Base-by-base conservation (phyloP, 1,284 basidiomycete genomes). In the Sanghuangporus weigelae region DNA sequence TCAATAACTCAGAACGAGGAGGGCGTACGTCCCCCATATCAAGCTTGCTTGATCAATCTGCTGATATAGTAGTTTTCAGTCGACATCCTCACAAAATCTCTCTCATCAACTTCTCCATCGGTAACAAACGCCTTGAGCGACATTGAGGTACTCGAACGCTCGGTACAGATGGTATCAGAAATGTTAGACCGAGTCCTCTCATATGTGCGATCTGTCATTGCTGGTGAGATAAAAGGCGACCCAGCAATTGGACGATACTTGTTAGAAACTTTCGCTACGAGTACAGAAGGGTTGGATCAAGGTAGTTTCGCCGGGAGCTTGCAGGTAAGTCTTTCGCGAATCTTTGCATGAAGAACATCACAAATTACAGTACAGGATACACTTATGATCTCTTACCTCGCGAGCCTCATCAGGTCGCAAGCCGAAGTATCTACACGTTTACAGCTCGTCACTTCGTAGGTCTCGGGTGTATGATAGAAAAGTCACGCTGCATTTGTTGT, bases 331-430 rank as follows among this genome's bases (percentile, higher is more conserved):
- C 19, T 23, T 39, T 40, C 21, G 48, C 65, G 23, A 10, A 14
- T 57, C 26, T 54, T 54, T 11, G 58, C 46, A 8, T 59, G 19
- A 61, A 31, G 26, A 31, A 44, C 12, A 14, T 44, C 8, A 44
- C 42, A 2, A 7, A 44, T 57, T 21, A 23, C 7, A 19, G 58
- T 69, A 44, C 79, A 97, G 87, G 95, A 97, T 74, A 93, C 90
- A 19, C 81, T 97, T 68, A 96, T 96, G 89, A 87, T 98, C 62
- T 93, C 93, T 51, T 99, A 98, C 79, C 83, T 99, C 68, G 91
- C 95, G 54, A 98, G 95, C 76, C 84, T 99, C 68, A 91, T 98
- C 61, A 86, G 95, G 69, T 90, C 93, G 66, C 96, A 99, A 79
- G 92, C 94, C 61, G 96, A 98, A 76, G 87, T 98, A 49, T 93